Evolutionary conservation across 2,329 filamentous ascomycete species (phyloP).

Genomic region (Claviceps maximensis): DNA sequence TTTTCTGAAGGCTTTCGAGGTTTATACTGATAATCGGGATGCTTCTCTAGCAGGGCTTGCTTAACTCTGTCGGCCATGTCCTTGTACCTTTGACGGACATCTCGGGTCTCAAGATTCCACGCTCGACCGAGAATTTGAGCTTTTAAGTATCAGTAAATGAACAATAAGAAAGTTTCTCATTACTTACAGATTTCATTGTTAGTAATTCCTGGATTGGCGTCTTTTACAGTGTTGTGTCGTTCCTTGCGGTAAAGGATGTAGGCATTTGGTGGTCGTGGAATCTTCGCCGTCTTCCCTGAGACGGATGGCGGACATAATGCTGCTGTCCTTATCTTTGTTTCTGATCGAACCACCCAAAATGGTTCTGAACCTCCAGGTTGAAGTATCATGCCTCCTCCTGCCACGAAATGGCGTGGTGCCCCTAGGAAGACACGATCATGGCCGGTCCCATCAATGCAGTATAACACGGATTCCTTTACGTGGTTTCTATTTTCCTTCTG

Average conservation of each 20-base stretch:
- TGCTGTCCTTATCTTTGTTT: constrained; percentile 5
- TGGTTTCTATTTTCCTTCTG: constrained; percentile 1
- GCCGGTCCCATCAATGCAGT: constrained; percentile 14
- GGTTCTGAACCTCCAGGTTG: constrained; percentile 8
- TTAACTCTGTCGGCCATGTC: constrained; percentile 18
- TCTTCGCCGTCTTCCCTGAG: constrained; percentile 10
- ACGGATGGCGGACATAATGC: constrained; percentile 4
- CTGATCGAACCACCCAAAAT: constrained; percentile 12
- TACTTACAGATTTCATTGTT: constrained; percentile 31
- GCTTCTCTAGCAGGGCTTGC: constrained; percentile 14
- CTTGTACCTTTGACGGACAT: constrained; percentile 20
- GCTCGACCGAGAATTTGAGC: constrained; percentile 23
- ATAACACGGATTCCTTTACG: constrained; percentile 14
- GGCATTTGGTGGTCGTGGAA: constrained; percentile 27
- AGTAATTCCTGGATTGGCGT: constrained; percentile 20
- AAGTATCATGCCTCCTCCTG: constrained; percentile 11
- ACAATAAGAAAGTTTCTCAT: not conserved
- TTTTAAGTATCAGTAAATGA: constrained; percentile 12
- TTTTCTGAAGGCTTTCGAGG: constrained; percentile 21
- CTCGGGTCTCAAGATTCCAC: constrained; percentile 22
- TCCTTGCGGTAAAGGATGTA: constrained; percentile 30
- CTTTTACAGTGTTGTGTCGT: constrained; percentile 21
- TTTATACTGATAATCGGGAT: constrained; percentile 27
- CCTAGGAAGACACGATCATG: constrained; percentile 15
- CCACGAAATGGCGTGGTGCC: constrained; percentile 13